Conservation (phyloP, 116 monocot species). For the Trichopus zeylanicus region DNA sequence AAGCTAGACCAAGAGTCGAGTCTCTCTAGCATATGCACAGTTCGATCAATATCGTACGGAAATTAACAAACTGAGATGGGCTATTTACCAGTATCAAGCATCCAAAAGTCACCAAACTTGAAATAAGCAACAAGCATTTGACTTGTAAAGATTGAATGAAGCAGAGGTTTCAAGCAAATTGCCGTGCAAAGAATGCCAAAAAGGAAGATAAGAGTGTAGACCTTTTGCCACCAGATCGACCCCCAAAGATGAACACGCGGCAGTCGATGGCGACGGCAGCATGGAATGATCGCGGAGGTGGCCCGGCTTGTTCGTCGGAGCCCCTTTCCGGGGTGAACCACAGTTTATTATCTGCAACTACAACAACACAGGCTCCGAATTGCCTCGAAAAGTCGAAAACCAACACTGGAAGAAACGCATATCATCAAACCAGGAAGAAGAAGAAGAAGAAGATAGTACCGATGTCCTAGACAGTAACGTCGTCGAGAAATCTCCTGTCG, state of each 20-base stretch:
- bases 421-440: too few relatives aligned
- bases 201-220: too few relatives aligned
- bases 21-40: too few relatives aligned
- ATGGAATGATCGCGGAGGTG: slow-evolving; percentile 87
- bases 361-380: too few relatives aligned
- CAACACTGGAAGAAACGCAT: background rate
- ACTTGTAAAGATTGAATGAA: slow-evolving; percentile 8
- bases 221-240: slow-evolving; percentile 83
- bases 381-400: background rate
- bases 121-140: slow-evolving; percentile 7
- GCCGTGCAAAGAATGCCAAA: too few relatives aligned
- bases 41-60: too few relatives aligned
- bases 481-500: slow-evolving; percentile 66
- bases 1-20: too few relatives aligned
- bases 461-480: slow-evolving; percentile 61
- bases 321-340: slow-evolving; percentile 90
- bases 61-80: too few relatives aligned
- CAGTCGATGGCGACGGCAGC: slow-evolving; percentile 80
- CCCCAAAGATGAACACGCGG: slow-evolving; percentile 94
- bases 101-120: slow-evolving; percentile 99
- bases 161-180: slow-evolving; percentile 1
- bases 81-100: slow-evolving; percentile 96
- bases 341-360: slow-evolving; percentile 64
- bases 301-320: slow-evolving; percentile 58
- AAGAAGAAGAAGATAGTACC: slow-evolving; percentile 24